A percentile compares a stretch with the other conserved stretches of the same genome.
Evolutionary conservation across 2,329 filamentous ascomycete genomes (phyloP).

Genomic region (Talaromyces sp.): DNA sequence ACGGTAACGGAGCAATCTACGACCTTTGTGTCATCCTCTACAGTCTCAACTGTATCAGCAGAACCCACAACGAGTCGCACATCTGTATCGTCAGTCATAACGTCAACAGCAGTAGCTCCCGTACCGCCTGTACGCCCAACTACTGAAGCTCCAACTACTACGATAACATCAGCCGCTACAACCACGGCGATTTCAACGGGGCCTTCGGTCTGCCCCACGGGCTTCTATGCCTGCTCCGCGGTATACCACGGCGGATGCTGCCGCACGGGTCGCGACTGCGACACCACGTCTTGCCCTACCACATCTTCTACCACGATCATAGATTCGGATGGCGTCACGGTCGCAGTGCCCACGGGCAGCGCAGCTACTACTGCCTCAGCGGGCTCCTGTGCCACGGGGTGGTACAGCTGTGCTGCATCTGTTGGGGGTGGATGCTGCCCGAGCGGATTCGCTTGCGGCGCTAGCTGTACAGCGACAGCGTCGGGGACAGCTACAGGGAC

Average conservation of each 20-base stretch:
- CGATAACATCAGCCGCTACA: constrained; percentile 13
- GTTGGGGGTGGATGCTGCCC: constrained; percentile 79
- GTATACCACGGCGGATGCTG: constrained; percentile 80
- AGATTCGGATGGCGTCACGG: constrained; percentile 58
- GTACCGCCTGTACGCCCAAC: constrained; percentile 35
- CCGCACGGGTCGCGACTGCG: constrained; percentile 78
- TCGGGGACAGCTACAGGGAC: constrained; percentile 49
- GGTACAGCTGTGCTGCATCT: constrained; percentile 66
- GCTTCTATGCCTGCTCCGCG: constrained; percentile 87
- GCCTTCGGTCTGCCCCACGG: constrained; percentile 65
- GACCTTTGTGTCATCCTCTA: constrained; percentile 24
- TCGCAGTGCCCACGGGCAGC: constrained; percentile 57
- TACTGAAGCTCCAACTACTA: constrained; percentile 30
- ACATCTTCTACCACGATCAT: constrained; percentile 63
- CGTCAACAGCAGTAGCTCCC: constrained; percentile 25
- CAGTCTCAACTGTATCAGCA: constrained; percentile 28
- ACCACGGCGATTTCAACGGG: constrained; percentile 17
- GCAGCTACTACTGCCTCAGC: constrained; percentile 22
- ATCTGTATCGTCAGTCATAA: constrained; percentile 16
- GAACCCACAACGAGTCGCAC: constrained; percentile 13
- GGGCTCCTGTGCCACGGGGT: constrained; percentile 66
- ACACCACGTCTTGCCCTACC: constrained; percentile 69
- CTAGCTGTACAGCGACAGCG: constrained; percentile 22
- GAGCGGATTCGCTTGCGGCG: constrained; percentile 64
- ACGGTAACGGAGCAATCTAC: constrained; percentile 31